These are phyloP conservation scores for Hura crepitans DNA, from an alignment of 441 rosid genomes.

Conservation along the genomic window DNA sequence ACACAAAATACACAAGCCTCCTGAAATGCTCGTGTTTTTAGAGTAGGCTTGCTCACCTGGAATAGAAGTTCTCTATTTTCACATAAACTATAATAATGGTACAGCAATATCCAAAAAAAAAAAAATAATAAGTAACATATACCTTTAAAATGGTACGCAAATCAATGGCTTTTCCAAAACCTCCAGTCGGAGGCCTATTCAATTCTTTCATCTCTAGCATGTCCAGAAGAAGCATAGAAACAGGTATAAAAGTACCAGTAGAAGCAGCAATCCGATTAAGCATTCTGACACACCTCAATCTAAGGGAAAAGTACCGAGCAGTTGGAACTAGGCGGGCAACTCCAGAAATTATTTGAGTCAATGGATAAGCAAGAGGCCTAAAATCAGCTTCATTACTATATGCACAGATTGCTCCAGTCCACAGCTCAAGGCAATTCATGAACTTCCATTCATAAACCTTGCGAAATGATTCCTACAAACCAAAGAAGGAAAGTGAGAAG, in stretches of 20 bases:
- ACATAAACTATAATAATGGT: not conserved
- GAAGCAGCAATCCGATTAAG: slow-evolving; percentile 74
- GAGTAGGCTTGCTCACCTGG: slow-evolving; percentile 74
- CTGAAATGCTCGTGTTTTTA: slow-evolving; percentile 92
- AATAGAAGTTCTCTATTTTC: slow-evolving; percentile 14
- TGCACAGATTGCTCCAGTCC: slow-evolving; percentile 90
- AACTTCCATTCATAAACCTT: slow-evolving; percentile 97
- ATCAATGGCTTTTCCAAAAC: slow-evolving; percentile 86
- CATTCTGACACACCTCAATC: slow-evolving; percentile 88
- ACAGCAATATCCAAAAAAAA: too few relatives aligned
- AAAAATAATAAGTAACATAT: slow-evolving; percentile 1
- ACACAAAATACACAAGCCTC: slow-evolving; percentile 88
- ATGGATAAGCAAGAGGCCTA: slow-evolving; percentile 83
- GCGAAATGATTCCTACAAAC: slow-evolving; percentile 69
- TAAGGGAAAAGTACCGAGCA: slow-evolving; percentile 84
- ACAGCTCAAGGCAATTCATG: slow-evolving; percentile 89
- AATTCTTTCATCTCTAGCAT: slow-evolving; percentile 98
- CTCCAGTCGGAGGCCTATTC: slow-evolving; percentile 75
- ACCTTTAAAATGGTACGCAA: slow-evolving; percentile 70
- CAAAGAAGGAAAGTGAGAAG: not conserved
- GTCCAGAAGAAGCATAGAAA: slow-evolving; percentile 84
- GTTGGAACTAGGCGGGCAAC: slow-evolving; percentile 90
- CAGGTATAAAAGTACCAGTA: slow-evolving; percentile 74
- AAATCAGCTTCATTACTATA: slow-evolving; percentile 69
- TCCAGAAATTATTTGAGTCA: slow-evolving; percentile 79